phyloP scores from a whole-genome alignment of 192 early-diverging fungal species.

The Endogone sp. region DNA sequence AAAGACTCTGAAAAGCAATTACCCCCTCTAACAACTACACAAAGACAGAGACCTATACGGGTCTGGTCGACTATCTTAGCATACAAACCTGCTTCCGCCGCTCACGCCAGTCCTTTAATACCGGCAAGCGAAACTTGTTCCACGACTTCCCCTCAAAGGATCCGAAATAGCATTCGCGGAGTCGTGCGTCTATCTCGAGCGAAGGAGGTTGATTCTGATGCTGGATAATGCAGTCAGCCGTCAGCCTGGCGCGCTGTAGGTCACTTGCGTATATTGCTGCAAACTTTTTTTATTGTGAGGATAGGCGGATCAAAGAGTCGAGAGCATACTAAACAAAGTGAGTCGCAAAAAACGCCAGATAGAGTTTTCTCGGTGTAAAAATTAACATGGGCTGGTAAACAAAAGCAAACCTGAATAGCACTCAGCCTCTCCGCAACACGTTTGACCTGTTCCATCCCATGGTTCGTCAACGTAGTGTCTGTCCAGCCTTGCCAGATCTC shows the following conservation, averaged over 20 bases:
- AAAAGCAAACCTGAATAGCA: not conserved
- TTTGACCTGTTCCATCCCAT: not conserved
- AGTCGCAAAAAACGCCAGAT: not conserved
- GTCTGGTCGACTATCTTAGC: not conserved
- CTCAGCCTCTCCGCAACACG: not conserved
- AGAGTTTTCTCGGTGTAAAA: not conserved
- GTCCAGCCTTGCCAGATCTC: not conserved
- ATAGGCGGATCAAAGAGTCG: not conserved
- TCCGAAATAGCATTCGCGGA: not conserved
- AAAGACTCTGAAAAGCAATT: too few relatives aligned
- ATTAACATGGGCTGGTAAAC: too few relatives aligned
- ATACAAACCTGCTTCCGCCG: not conserved
- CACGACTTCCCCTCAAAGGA: constrained; percentile 1
- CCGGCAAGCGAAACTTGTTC: not conserved
- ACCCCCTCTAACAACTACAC: too few relatives aligned
- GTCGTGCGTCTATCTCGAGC: not conserved
- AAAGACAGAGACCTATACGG: too few relatives aligned
- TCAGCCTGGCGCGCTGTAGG: not conserved
- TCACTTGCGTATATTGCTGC: not conserved
- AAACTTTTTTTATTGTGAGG: not conserved
- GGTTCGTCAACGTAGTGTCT: not conserved
- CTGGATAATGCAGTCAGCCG: not conserved
- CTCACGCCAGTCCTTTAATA: not conserved
- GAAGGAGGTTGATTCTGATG: too few relatives aligned
- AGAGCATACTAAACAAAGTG: not conserved